Percentiles rank a stretch among this genome's conserved stretches.
phyloP scores from a whole-genome alignment of 2,329 filamentous ascomycete genomes.

The Fusarium beomiforme region DNA sequence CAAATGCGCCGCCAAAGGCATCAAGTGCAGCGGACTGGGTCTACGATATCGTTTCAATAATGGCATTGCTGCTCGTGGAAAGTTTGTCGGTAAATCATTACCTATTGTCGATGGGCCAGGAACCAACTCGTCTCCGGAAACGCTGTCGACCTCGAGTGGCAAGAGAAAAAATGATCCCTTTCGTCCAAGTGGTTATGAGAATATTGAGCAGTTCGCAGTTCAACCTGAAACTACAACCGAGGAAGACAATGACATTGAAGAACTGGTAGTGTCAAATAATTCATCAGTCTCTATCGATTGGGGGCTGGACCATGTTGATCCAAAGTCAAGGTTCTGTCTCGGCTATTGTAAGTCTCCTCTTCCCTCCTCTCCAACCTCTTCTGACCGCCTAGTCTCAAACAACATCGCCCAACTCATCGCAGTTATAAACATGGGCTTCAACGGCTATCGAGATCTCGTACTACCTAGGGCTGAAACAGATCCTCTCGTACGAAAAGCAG shows the following conservation, averaged over 20 bases:
- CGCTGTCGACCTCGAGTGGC: background rate
- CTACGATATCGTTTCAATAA: slow-evolving; percentile 39
- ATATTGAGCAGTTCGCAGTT: accelerated
- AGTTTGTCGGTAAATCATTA: slow-evolving; percentile 31
- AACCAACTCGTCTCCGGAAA: background rate
- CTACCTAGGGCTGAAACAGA: slow-evolving; percentile 35
- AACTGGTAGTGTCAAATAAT: background rate
- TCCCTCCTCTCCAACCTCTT: accelerated
- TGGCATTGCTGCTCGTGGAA: slow-evolving; percentile 35
- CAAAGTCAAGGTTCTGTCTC: slow-evolving; percentile 30
- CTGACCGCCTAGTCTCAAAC: slow-evolving; percentile 28
- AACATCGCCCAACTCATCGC: slow-evolving; percentile 38
- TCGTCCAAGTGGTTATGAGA: slow-evolving; percentile 10
- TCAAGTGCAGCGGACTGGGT: slow-evolving; percentile 34
- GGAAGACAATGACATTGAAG: background rate
- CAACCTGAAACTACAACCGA: accelerated
- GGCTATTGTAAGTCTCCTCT: slow-evolving; percentile 18
- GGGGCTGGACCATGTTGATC: slow-evolving; percentile 33
- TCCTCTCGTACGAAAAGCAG: slow-evolving; percentile 27
- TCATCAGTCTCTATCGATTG: background rate
- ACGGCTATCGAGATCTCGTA: slow-evolving; percentile 34
- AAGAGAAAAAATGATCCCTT: background rate
- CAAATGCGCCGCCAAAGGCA: slow-evolving; percentile 34
- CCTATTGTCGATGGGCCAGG: slow-evolving; percentile 3
- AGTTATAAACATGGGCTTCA: slow-evolving; percentile 39